phyloP scores from a whole-genome alignment of 2,329 filamentous ascomycete genomes.

The Colletotrichum eremochloae region DNA sequence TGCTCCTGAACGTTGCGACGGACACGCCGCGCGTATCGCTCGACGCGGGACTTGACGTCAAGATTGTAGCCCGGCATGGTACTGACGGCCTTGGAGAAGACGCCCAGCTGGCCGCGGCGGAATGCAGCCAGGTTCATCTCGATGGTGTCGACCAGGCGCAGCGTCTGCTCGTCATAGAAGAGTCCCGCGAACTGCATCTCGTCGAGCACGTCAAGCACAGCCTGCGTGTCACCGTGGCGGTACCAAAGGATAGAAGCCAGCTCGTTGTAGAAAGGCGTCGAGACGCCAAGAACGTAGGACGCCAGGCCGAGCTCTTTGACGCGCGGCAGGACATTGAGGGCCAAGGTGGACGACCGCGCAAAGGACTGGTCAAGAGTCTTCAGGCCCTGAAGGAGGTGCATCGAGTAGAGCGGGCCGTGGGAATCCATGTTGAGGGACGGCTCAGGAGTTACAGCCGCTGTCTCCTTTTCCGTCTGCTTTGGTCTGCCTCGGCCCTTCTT shows the following conservation, averaged over 20 bases:
- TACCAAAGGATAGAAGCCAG: conserved; percentile 73
- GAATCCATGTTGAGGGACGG: conserved; percentile 62
- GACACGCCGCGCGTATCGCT: conserved; percentile 20
- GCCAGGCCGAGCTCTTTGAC: conserved; percentile 77
- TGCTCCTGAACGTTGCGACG: conserved; percentile 12
- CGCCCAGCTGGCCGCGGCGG: conserved; percentile 30
- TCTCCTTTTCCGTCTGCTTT: conserved; percentile 33
- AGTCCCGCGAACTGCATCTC: conserved; percentile 77
- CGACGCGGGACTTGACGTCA: conserved; percentile 38
- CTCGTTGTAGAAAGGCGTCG: conserved; percentile 77
- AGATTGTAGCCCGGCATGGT: conserved; percentile 42
- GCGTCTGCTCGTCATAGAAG: conserved; percentile 65
- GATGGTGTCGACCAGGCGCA: conserved; percentile 53
- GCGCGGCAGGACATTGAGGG: conserved; percentile 73
- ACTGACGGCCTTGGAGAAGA: conserved; percentile 38
- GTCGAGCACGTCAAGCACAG: conserved; percentile 68
- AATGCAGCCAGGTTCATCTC: conserved; percentile 48
- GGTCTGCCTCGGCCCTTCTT: conserved; percentile 17
- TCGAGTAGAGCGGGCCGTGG: conserved; percentile 75
- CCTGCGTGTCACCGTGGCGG: conserved; percentile 68
- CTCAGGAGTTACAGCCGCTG: neutral
- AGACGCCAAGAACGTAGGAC: conserved; percentile 79
- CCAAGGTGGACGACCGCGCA: conserved; percentile 67
- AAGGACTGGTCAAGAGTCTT: conserved; percentile 71
- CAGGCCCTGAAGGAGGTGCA: conserved; percentile 70